Conservation (phyloP, 2,329 filamentous ascomycete species). For the Venturia asperata region DNA sequence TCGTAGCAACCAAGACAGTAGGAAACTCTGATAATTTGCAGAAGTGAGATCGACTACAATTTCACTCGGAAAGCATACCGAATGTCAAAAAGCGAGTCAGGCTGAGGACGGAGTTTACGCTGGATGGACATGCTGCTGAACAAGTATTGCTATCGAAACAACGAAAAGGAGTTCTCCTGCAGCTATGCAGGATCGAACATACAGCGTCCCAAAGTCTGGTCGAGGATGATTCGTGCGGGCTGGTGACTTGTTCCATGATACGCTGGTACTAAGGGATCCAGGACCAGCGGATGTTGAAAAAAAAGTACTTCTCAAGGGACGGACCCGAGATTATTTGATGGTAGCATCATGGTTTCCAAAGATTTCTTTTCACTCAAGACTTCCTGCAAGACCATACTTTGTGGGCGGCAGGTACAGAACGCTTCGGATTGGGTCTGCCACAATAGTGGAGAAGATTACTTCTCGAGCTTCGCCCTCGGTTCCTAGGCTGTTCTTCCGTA, state of each 20-base stretch:
- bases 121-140: background rate
- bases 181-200: background rate
- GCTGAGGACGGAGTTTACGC: background rate
- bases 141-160: background rate
- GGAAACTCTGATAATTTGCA: background rate
- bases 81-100: background rate
- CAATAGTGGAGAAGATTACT: background rate
- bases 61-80: background rate
- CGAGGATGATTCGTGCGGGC: background rate
- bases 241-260: background rate
- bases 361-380: conserved; percentile 10
- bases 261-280: background rate
- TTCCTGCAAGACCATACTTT: conserved; percentile 5
- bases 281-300: background rate
- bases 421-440: conserved; percentile 2
- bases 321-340: background rate
- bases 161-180: background rate
- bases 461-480: conserved; percentile 4
- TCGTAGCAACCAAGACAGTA: background rate
- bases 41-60: background rate
- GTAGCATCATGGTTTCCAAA: background rate
- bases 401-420: conserved; percentile 6
- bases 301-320: background rate
- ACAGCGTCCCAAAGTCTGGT: background rate
- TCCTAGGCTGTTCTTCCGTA: conserved; percentile 9